phyloP scores from a whole-genome alignment of 768 basidiomycete genomes.

The Paxillus ammoniavirescens region DNA sequence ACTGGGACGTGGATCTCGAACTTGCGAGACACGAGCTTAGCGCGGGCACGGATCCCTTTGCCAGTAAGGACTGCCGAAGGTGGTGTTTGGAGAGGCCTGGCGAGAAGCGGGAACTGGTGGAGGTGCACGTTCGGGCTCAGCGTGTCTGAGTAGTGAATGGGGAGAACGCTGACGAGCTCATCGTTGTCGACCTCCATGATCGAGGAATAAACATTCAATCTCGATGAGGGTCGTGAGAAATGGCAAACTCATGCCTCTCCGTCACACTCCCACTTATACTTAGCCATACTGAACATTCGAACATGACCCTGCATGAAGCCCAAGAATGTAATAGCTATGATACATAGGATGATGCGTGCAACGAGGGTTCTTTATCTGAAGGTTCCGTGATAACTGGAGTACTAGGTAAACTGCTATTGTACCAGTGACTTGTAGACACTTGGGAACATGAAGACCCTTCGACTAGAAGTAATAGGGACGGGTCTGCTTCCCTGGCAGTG shows the following conservation, averaged over 20 bases:
- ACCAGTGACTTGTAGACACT: conserved; percentile 5
- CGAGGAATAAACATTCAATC: no score
- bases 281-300: neutral
- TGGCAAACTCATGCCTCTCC: no score
- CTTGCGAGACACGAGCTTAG: conserved; percentile 60
- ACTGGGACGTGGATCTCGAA: conserved; percentile 80
- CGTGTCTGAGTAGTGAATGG: conserved; percentile 67
- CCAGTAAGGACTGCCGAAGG: conserved; percentile 72
- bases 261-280: no score
- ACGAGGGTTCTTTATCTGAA: conserved; percentile 3
- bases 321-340: neutral
- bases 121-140: conserved; percentile 66
- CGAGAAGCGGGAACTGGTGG: conserved; percentile 80
- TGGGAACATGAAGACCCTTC: neutral
- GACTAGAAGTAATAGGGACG: neutral
- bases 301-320: neutral
- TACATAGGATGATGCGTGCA: conserved; percentile 3
- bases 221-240: no score
- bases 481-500: conserved; percentile 7
- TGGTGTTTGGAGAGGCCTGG: conserved; percentile 70
- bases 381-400: conserved; percentile 3
- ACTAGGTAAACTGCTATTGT: conserved; percentile 3
- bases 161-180: conserved; percentile 64
- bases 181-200: conserved; percentile 44
- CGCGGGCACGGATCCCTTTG: conserved; percentile 71